A percentile compares a stretch with the other conserved stretches of the same genome.
phyloP scores from a whole-genome alignment of 805 yeast species.

The Maudiozyma barnettii region DNA sequence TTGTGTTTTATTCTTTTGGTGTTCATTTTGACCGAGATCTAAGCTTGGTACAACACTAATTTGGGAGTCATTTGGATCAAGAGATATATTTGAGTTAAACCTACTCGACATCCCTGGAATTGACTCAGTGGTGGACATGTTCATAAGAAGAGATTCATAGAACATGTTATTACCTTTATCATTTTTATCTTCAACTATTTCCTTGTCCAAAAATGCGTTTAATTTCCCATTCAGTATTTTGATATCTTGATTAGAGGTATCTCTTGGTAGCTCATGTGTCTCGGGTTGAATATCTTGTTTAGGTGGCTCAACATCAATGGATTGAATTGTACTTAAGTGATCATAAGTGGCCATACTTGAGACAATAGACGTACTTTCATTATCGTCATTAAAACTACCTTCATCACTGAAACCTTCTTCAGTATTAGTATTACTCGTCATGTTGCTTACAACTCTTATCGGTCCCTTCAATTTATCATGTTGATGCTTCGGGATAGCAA shows the following conservation, averaged over 20 bases:
- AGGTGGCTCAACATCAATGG: background rate
- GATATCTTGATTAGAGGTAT: background rate
- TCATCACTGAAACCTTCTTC: background rate
- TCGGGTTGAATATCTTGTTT: background rate
- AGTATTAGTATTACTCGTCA: background rate
- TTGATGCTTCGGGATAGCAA: background rate
- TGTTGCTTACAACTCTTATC: background rate
- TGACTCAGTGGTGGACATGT: background rate
- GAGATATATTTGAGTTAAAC: background rate
- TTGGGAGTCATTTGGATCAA: background rate
- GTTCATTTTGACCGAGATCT: background rate
- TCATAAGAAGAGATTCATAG: background rate
- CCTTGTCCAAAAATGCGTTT: background rate
- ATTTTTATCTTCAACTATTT: background rate
- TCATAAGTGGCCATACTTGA: background rate
- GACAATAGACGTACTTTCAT: background rate
- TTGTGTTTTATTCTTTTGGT: too few species aligned
- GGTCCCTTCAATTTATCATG: background rate
- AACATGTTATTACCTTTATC: background rate
- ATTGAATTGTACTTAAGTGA: background rate
- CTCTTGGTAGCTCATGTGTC: background rate
- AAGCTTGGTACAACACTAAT: conserved; percentile 1
- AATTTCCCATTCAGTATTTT: background rate
- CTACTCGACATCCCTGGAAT: background rate
- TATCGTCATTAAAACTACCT: background rate